Evolutionary conservation across 2,329 filamentous ascomycete genomes (phyloP).

Genomic region (Claviceps spartinae): DNA sequence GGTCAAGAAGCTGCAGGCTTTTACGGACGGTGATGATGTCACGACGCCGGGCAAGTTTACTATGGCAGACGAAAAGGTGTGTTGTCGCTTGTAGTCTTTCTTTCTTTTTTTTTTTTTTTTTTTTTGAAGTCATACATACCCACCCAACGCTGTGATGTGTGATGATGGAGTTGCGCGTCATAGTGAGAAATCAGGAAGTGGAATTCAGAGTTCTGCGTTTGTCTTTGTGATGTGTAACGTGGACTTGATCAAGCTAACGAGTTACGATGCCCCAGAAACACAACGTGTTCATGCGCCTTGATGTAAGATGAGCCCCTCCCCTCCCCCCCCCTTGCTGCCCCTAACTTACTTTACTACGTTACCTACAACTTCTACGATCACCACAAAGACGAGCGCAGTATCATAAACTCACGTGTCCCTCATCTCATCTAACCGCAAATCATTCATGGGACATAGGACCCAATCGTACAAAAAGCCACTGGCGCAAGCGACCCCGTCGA

Average conservation of each 20-base stretch:
- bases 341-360: too few relatives aligned
- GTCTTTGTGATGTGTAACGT: neutral
- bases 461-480: conserved; percentile 69
- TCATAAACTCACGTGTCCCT: too few relatives aligned
- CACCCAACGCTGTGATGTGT: too few relatives aligned
- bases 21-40: conserved; percentile 66
- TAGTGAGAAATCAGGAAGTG: too few relatives aligned
- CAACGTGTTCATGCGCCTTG: conserved; percentile 90
- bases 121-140: too few relatives aligned
- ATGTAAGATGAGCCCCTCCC: conserved; percentile 36
- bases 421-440: neutral
- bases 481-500: conserved; percentile 67
- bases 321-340: neutral
- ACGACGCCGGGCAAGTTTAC: conserved; percentile 85
- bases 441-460: conserved; percentile 41
- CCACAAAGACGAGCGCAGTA: too few relatives aligned
- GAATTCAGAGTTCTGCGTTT: neutral
- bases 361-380: too few relatives aligned
- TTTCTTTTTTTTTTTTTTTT: neutral
- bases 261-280: conserved; percentile 45
- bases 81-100: conserved; percentile 1
- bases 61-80: conserved; percentile 90
- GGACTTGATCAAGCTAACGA: neutral
- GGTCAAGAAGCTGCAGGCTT: conserved; percentile 63
- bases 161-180: too few relatives aligned